Evolutionary conservation across 441 rosid species (phyloP), one percentile per base, ranked within the genome.

Genomic region (Mallotus repandus): DNA sequence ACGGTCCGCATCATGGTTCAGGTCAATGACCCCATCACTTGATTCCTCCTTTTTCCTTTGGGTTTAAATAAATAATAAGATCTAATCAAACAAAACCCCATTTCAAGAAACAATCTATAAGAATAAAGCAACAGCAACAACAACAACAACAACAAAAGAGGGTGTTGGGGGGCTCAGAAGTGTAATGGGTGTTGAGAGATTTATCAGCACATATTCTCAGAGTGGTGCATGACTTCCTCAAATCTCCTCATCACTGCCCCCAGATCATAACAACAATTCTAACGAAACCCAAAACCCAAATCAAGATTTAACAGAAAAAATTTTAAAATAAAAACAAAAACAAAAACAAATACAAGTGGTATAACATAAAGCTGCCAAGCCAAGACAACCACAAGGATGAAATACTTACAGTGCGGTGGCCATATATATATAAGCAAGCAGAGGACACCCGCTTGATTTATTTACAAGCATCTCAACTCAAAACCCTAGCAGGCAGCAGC

Each of bases 141-240:
- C n/a, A 16, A 14, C 9, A 6, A 18, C 46, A 43, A 43, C 1
- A 43, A 0, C 46, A 43, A 43, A 43, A 43, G 46, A 43, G 9
- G 9, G 6, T 43, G 46, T 4, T 43, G 14, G 54, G 41, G 66
- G 77, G 79, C 91, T 87, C 91, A 85, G 89, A 81, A 16, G 4
- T 0, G 21, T n/a, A 72, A 84, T 84, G 86, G 87, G 88, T 80
- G 35, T 54, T 25, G 82, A 82, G 79, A 82, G 53, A 77, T 21
- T 83, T 85, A 78, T 87, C 91, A 87, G 86, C 89, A 87, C 86
- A 48, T 7, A 68, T 7, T 15, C 46, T 86, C 82, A 87, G 89
- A 71, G 91, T 85, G 89, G 89, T 85, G 89, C 91, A 85, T 87
- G 87, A 84, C 87, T 69, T 75, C 72, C 86, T 84, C 58, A 43